Evolutionary conservation across 2,329 filamentous ascomycete species (phyloP).

Genomic region (Sarocladiaceae sp.): DNA sequence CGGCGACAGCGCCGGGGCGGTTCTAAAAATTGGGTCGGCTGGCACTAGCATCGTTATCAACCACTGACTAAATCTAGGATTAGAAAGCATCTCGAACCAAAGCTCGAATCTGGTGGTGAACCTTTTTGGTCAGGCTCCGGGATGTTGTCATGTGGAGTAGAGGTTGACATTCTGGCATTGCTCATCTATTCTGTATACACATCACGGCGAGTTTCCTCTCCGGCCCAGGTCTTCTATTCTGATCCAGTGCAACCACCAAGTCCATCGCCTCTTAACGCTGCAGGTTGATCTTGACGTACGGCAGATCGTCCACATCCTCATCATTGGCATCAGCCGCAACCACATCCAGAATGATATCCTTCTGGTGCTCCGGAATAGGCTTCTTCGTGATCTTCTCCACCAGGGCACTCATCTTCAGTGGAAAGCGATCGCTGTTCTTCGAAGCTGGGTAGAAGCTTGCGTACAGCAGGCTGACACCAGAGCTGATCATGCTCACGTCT

Average conservation of each 20-base stretch:
- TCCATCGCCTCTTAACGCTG: slow-evolving; percentile 10
- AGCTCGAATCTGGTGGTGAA: no score
- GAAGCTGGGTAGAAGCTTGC: slow-evolving; percentile 80
- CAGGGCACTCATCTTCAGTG: slow-evolving; percentile 79
- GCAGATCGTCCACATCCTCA: slow-evolving; percentile 95
- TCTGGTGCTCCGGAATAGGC: slow-evolving; percentile 82
- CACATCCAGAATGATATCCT: slow-evolving; percentile 94
- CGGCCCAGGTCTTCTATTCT: no score
- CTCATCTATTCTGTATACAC: no score
- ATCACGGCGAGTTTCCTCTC: no score
- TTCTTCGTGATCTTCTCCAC: slow-evolving; percentile 90
- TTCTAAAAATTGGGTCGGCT: neutral
- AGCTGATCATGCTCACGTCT: slow-evolving; percentile 86
- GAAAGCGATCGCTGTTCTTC: slow-evolving; percentile 75
- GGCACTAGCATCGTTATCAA: no score
- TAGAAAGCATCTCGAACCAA: no score
- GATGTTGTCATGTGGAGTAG: no score
- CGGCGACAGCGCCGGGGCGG: no score
- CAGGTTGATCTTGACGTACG: slow-evolving; percentile 88
- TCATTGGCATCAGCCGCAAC: slow-evolving; percentile 83
- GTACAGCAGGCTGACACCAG: slow-evolving; percentile 91
- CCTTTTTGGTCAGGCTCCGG: no score
- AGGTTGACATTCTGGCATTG: no score
- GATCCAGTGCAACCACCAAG: neutral
- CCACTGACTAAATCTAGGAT: no score